phyloP scores from a whole-genome alignment of 345 rosid genomes.

The Conringia planisiliqua region DNA sequence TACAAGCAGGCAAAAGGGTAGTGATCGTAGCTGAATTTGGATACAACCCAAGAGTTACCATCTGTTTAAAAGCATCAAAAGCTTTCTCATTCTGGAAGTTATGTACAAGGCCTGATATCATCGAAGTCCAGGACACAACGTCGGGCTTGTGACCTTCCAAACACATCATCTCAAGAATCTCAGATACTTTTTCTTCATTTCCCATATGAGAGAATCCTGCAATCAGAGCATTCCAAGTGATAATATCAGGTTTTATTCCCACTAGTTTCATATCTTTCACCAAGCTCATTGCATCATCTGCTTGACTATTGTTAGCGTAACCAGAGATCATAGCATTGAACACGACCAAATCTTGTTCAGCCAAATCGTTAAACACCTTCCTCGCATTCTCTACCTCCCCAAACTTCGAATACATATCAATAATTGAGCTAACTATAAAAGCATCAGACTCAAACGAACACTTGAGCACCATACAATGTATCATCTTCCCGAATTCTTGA shows the following conservation, averaged over 20 bases:
- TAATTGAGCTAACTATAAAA: slow-evolving; percentile 57
- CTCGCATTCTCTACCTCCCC: slow-evolving; percentile 44
- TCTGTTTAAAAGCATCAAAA: slow-evolving; percentile 51
- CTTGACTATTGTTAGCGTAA: slow-evolving; percentile 48
- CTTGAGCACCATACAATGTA: slow-evolving; percentile 56
- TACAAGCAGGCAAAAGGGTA: slow-evolving; percentile 71
- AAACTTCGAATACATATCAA: slow-evolving; percentile 82
- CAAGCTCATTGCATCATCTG: slow-evolving; percentile 49
- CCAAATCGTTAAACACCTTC: slow-evolving; percentile 50
- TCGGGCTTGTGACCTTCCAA: slow-evolving; percentile 57
- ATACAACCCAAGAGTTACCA: slow-evolving; percentile 46
- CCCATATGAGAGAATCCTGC: slow-evolving; percentile 65
- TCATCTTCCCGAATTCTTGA: slow-evolving; percentile 43
- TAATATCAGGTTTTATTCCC: slow-evolving; percentile 52
- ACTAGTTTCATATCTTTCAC: slow-evolving; percentile 39
- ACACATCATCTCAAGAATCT: slow-evolving; percentile 50
- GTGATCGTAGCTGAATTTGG: slow-evolving; percentile 71
- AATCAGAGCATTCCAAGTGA: slow-evolving; percentile 68
- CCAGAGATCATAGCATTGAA: slow-evolving; percentile 77
- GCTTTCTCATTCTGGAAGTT: slow-evolving; percentile 55
- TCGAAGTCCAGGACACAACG: slow-evolving; percentile 75
- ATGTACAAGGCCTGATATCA: slow-evolving; percentile 74
- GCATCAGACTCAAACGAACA: slow-evolving; percentile 47
- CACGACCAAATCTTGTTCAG: slow-evolving; percentile 55
- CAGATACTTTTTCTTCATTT: slow-evolving; percentile 41